Percentiles rank a stretch among this genome's conserved stretches.
Evolutionary conservation across 192 early-diverging fungal species (phyloP).

Genomic region (Gonapodya prolifera): DNA sequence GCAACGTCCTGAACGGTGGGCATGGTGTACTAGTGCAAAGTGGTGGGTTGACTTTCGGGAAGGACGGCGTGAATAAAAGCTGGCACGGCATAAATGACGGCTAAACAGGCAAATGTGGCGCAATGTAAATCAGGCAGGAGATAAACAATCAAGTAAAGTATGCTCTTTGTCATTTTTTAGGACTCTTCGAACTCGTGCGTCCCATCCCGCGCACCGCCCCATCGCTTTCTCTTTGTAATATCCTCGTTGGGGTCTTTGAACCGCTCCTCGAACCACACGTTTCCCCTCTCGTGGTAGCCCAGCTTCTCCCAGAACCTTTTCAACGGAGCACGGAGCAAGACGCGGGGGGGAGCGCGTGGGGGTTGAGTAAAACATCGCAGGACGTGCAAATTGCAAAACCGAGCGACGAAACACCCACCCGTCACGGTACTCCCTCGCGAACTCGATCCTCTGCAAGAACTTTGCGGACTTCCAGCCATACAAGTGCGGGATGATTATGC

Average conservation of each 20-base stretch:
- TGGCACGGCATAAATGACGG: no score
- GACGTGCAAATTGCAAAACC: not conserved
- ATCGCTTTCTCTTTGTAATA: not conserved
- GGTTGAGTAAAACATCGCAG: not conserved
- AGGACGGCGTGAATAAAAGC: no score
- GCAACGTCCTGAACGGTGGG: not conserved
- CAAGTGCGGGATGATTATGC: not conserved
- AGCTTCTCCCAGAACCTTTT: not conserved
- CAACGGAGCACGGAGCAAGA: no score
- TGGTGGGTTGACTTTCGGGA: not conserved
- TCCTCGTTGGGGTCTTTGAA: not conserved
- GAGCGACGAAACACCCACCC: not conserved
- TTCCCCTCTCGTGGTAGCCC: conserved; percentile 1
- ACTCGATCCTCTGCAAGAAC: not conserved
- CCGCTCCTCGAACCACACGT: conserved; percentile 3
- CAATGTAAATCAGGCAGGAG: no score
- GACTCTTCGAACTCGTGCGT: not conserved
- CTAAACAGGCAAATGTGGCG: no score
- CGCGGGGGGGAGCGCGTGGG: not conserved
- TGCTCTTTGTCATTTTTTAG: no score
- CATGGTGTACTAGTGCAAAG: not conserved
- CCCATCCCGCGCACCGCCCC: not conserved
- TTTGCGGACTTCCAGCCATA: conserved; percentile 4
- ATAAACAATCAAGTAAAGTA: no score
- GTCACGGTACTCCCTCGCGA: not conserved